phyloP scores from a whole-genome alignment of 805 yeast genomes.

The Metschnikowia bowlesiae region DNA sequence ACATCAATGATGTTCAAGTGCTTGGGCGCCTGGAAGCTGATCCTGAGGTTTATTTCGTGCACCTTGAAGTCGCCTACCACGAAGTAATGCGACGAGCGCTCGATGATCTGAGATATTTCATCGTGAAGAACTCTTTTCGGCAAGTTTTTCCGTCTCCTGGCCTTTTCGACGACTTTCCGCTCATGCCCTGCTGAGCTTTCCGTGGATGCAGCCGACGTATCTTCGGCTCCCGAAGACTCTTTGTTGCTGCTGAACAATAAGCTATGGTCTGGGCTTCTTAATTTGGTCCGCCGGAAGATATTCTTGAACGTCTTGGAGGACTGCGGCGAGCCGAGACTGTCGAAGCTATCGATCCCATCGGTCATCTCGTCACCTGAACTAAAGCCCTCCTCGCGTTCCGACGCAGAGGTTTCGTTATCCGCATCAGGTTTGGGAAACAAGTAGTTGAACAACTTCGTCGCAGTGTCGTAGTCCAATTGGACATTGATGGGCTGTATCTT shows the following conservation, averaged over 20 bases:
- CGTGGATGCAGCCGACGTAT: background rate
- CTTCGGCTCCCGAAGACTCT: slow-evolving; percentile 1
- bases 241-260: background rate
- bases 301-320: background rate
- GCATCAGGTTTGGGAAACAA: slow-evolving; percentile 55
- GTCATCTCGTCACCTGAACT: slow-evolving; percentile 24
- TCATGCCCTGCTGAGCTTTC: background rate
- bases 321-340: background rate
- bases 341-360: slow-evolving; percentile 1
- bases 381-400: background rate
- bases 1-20: slow-evolving; percentile 68
- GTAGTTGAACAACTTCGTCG: slow-evolving; percentile 59
- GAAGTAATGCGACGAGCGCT: slow-evolving; percentile 40
- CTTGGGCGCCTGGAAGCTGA: slow-evolving; percentile 77
- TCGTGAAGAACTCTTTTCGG: slow-evolving; percentile 14
- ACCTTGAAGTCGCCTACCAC: slow-evolving; percentile 36
- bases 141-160: background rate
- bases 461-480: slow-evolving; percentile 68
- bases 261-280: background rate
- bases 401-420: background rate
- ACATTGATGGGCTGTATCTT: slow-evolving; percentile 62
- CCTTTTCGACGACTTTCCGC: background rate
- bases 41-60: slow-evolving; percentile 40
- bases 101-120: slow-evolving; percentile 38
- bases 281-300: background rate